Conservation (phyloP, 495 filamentous ascomycete species). For the Rostrohypoxylon terebratum region DNA sequence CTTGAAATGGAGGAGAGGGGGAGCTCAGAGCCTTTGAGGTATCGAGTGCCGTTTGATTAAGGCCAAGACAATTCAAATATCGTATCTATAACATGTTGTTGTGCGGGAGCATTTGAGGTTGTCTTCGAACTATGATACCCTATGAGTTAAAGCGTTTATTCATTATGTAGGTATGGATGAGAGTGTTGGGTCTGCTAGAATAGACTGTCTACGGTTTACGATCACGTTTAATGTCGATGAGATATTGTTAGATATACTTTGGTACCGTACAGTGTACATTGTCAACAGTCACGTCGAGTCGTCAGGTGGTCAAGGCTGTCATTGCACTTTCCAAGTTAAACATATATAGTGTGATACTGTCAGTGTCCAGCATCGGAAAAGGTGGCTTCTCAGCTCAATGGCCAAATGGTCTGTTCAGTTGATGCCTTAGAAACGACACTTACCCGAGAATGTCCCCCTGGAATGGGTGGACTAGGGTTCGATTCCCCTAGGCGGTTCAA, state of each 20-base stretch:
- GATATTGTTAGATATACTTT: neutral
- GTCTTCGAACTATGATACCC: neutral
- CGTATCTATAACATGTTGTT: neutral
- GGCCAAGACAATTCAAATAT: neutral
- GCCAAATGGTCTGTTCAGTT: neutral
- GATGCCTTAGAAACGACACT: neutral
- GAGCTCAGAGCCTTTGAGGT: neutral
- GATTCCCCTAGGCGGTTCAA: neutral
- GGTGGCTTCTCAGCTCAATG: neutral
- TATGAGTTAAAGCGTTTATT: neutral
- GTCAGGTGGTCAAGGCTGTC: neutral
- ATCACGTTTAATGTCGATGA: neutral
- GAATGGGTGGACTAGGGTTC: neutral
- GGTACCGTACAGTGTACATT: neutral
- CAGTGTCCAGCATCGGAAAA: neutral
- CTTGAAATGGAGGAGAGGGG: neutral
- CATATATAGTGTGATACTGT: neutral
- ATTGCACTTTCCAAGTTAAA: neutral
- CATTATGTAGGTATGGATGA: neutral
- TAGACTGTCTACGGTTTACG: constrained; percentile 2
- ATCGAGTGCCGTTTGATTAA: neutral
- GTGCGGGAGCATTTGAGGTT: neutral
- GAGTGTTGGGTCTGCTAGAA: neutral
- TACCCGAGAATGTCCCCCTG: neutral
- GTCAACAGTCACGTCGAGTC: neutral